Percentiles rank a stretch among this genome's conserved stretches.
phyloP scores from a whole-genome alignment of 257 asterid species.

The Rauvolfia tetraphylla region DNA sequence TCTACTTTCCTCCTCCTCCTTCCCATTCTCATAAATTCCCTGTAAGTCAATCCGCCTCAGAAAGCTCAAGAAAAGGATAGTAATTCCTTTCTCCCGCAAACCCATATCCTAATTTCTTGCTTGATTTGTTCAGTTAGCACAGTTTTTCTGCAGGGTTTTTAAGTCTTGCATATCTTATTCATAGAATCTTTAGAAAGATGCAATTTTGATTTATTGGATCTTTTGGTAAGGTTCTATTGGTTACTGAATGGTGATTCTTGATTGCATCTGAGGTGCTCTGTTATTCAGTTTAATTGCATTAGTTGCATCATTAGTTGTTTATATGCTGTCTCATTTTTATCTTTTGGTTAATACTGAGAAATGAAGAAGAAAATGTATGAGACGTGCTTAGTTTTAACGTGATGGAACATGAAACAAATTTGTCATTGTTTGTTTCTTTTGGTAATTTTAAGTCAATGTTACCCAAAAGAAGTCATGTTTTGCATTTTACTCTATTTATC shows the following conservation, averaged over 20 bases:
- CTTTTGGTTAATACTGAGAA: not conserved
- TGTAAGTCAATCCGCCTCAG: conserved; percentile 28
- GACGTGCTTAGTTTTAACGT: no score
- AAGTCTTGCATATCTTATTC: not conserved
- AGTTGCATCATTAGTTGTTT: no score
- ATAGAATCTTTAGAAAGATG: not conserved
- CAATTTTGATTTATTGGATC: not conserved
- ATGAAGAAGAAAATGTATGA: not conserved
- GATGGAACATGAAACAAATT: no score
- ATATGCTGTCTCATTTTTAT: no score
- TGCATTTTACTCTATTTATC: not conserved
- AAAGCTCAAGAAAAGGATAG: not conserved
- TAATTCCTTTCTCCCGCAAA: not conserved
- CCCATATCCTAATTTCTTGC: no score
- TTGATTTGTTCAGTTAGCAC: not conserved
- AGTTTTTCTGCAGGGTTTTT: not conserved
- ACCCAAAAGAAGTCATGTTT: not conserved
- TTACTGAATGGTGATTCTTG: not conserved
- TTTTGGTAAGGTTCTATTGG: not conserved
- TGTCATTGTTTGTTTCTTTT: not conserved
- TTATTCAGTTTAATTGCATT: no score
- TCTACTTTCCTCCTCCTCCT: conserved; percentile 83
- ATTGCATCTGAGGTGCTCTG: not conserved
- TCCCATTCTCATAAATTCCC: conserved; percentile 75
- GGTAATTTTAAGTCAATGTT: not conserved